Base-by-base conservation (phyloP, 352 stramenopile genomes). In the Lagenidium sp. region DNA sequence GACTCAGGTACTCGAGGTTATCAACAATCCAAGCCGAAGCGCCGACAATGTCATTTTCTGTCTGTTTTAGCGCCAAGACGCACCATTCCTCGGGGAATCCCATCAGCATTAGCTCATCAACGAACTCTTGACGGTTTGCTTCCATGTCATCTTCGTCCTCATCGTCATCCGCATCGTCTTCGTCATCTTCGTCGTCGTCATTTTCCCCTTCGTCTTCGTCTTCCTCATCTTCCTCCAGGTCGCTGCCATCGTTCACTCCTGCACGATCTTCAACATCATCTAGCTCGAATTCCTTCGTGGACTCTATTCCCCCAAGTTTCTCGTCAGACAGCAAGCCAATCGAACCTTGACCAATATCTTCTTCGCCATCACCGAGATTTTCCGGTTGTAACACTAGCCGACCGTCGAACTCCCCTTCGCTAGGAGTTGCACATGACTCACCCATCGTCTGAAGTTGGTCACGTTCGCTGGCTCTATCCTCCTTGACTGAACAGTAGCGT, bases 11-110 rank as follows among this genome's bases (percentile, higher is more conserved):
- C 38, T 97, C 87, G 2, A 97, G 51, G 44, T 97, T 95, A 41
- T 97, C 88, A 1, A 97, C 87, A 39, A 97, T 96, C 88, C 88
- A 97, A 3, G 86, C 82, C 0, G 82, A 96, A 0, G 88, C 88
- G 34, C 65, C 64, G 1, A 96, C 74, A 29, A 97, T 91, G 37
- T 97, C 83, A 42, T 95, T 95, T 37, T 85, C 74, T 0, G 85
- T 96, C 36, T 97, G 81, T 19, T 95, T 93, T 22, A 97, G 49
- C 1, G 87, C 88, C 31, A 96, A 41, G 0, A 92, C 55, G 24
- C 88, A 97, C 88, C 88, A 97, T 44, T 96, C 84, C 47, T 96
- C 76, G 0, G 87, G 85, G 34, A 97, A 97, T 0, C 88, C 88
- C 78, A 97, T 96, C 6, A 95, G 63, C 71, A 92, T 93, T 4